Evolutionary conservation across 306 rosid species (phyloP).

Genomic region (Sicyos baderoa): DNA sequence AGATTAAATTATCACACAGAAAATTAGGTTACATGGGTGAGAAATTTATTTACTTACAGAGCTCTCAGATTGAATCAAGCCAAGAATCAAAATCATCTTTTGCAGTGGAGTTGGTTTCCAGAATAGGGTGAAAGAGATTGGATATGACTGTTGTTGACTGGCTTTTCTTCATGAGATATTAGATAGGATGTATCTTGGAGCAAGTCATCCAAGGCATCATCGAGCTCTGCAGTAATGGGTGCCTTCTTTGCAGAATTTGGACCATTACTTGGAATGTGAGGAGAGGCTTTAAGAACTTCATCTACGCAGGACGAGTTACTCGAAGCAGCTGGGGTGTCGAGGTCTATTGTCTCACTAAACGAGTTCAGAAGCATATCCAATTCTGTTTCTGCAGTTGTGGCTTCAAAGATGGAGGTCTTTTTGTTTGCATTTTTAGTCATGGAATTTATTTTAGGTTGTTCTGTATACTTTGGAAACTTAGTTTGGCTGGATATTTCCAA

Average conservation of each 20-base stretch:
- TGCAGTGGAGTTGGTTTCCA: conserved; percentile 34
- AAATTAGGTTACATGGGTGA: conserved; percentile 19
- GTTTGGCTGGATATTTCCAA: conserved; percentile 24
- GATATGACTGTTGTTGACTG: conserved; percentile 12
- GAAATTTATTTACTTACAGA: neutral
- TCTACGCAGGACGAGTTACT: conserved; percentile 18
- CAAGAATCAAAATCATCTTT: conserved; percentile 62
- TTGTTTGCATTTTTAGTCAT: too few relatives aligned
- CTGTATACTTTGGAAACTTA: conserved; percentile 3
- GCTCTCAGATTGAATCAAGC: conserved; percentile 60
- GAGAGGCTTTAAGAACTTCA: conserved; percentile 15
- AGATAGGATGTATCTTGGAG: conserved; percentile 49
- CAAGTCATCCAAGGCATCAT: conserved; percentile 64
- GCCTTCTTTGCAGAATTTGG: conserved; percentile 25
- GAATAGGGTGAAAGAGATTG: conserved; percentile 35
- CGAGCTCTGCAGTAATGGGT: conserved; percentile 33
- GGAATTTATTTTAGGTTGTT: too few relatives aligned
- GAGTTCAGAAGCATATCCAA: too few relatives aligned
- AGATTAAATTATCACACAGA: conserved; percentile 11
- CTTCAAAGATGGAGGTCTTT: too few relatives aligned
- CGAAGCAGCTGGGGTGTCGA: neutral
- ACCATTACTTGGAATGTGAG: conserved; percentile 28
- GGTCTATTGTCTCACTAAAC: too few relatives aligned
- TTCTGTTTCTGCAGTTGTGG: too few relatives aligned
- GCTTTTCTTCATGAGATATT: conserved; percentile 28